A percentile compares a stretch with the other conserved stretches of the same genome.
Conservation (phyloP, 768 basidiomycete genomes). For the Russula emetica region DNA sequence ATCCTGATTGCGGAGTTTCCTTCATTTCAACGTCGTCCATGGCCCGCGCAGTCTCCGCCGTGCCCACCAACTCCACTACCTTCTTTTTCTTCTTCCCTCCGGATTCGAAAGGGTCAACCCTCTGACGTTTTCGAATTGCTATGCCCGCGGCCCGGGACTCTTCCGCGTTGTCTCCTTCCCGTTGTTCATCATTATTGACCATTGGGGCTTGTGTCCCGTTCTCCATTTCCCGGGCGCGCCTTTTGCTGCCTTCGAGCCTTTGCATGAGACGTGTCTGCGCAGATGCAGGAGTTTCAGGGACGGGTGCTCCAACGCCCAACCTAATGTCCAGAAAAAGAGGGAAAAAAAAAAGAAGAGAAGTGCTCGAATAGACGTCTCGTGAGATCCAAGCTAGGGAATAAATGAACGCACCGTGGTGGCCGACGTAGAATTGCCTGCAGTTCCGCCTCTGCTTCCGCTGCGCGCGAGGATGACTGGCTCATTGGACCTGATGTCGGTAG, state of each 20-base stretch:
- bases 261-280: constrained; percentile 50
- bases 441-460: constrained; percentile 40
- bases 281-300: constrained; percentile 42
- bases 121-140: constrained; percentile 55
- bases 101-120: constrained; percentile 52
- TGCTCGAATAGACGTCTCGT: neutral
- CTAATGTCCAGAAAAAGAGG: constrained; percentile 35
- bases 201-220: constrained; percentile 27
- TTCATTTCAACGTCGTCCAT: neutral
- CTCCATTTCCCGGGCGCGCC: constrained; percentile 44
- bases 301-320: constrained; percentile 68
- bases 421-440: constrained; percentile 63
- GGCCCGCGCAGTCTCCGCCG: neutral
- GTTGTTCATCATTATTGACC: constrained; percentile 29
- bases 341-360: neutral
- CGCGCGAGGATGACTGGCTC: constrained; percentile 24
- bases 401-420: constrained; percentile 57
- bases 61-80: constrained; percentile 19
- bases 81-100: constrained; percentile 38
- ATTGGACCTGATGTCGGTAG: constrained; percentile 38
- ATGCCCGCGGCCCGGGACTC: constrained; percentile 43
- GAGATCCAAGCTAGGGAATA: neutral
- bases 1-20: neutral
- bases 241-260: constrained; percentile 49
- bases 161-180: constrained; percentile 47